Base-by-base conservation (phyloP, 805 yeast species). In the Wickerhamiella sergipiensis region DNA sequence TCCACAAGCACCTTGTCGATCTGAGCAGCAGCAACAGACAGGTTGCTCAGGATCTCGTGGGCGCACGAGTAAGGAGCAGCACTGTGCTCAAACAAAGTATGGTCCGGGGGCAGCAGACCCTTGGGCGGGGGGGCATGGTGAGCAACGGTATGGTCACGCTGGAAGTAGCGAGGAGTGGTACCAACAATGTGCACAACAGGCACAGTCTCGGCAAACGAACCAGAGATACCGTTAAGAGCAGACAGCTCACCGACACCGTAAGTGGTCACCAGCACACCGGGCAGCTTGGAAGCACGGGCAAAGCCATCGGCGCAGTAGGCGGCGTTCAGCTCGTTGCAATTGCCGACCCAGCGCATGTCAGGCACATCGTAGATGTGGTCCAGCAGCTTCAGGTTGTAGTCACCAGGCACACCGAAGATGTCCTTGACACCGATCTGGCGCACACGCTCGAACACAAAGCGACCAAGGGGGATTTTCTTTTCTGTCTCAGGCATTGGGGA, bases 261-360 rank as follows among this genome's bases (percentile, higher is more conserved):
- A 3, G 96, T 87, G 49, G 89, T 80, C 50, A 78, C 66, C 42
- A 78, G 64, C 19, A 80, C 87, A 49, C 87, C 85, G 6, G 84
- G 75, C n/a, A 77, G 74, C 47, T 73, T 71, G 26, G 80, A 72
- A 43, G 71, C 70, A 54, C 90, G 75, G 18, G 92, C 79, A 61
- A 85, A 89, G 5, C 96, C 97, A 64, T 89, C 96, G 7, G 90
- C 89, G 6, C 92, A 80, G 63, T 89, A 88, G 8, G 94, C 92
- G 3, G 92, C 82, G 62, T 88, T 89, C 56, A 88, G 73, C 68
- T 88, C 97, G 62, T 88, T 88, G 69, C 95, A 85, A 53, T 80
- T 78, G 22, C 95, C 95, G 46, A 85, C 72, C 85, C 94, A 87
- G 49, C 77, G 67, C 57, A 83, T 63, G 6, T 75, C 72, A 6